These are phyloP conservation scores for Cladorrhinum samala DNA, from an alignment of 495 filamentous ascomycete species.

Conservation along the genomic window DNA sequence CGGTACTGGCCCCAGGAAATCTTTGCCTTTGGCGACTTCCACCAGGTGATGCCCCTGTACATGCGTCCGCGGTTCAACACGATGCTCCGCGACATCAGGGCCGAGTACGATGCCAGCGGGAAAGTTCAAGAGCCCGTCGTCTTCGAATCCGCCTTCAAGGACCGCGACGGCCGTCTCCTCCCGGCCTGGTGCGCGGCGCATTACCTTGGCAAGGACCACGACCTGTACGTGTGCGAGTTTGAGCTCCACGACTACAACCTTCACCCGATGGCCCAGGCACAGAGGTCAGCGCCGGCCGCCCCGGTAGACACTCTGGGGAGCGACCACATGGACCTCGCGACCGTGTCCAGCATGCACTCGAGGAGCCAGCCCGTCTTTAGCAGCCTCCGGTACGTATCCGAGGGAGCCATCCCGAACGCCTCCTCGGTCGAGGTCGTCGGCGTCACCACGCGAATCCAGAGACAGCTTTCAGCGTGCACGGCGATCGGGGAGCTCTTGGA, in stretches of 20 bases:
- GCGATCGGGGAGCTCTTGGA: constrained; percentile 14
- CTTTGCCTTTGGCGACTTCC: constrained; percentile 16
- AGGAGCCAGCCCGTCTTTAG: constrained; percentile 16
- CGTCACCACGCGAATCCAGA: constrained; percentile 20
- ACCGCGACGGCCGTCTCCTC: constrained; percentile 15
- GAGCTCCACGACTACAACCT: constrained; percentile 20
- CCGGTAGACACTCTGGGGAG: constrained; percentile 21
- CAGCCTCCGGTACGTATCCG: not conserved
- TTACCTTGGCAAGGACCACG: constrained; percentile 13
- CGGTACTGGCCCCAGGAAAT: constrained; percentile 15
- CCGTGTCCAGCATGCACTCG: constrained; percentile 19
- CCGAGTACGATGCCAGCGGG: constrained; percentile 4
- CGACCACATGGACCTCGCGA: constrained; percentile 21
- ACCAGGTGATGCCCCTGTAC: constrained; percentile 18
- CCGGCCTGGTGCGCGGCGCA: constrained; percentile 24
- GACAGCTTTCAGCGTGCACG: constrained; percentile 13
- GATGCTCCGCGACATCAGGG: constrained; percentile 12
- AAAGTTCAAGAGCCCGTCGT: constrained; percentile 18
- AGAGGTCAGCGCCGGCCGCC: not conserved
- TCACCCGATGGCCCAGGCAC: constrained; percentile 12
- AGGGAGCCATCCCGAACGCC: constrained; percentile 5
- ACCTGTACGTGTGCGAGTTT: constrained; percentile 24
- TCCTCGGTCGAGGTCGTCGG: constrained; percentile 17
- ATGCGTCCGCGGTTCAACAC: constrained; percentile 16
- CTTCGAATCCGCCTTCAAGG: constrained; percentile 19